These are phyloP conservation scores for Hirsutella rhossiliensis DNA, from an alignment of 2,329 filamentous ascomycete species.

Conservation along the genomic window DNA sequence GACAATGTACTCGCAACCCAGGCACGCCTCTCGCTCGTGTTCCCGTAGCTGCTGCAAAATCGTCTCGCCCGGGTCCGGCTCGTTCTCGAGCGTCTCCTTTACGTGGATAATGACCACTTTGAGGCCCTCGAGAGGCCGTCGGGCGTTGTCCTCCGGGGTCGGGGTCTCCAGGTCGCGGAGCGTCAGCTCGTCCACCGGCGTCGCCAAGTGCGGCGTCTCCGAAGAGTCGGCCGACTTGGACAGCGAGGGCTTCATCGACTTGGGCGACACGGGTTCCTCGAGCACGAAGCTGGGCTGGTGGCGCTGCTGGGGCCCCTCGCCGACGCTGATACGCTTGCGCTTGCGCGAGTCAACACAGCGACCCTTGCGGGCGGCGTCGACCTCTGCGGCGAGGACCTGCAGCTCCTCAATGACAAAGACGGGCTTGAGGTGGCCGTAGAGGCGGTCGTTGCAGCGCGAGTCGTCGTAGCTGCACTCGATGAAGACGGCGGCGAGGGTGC, in stretches of 20 bases:
- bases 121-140: constrained; percentile 53
- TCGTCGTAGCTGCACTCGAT: constrained; percentile 95
- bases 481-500: constrained; percentile 68
- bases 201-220: constrained; percentile 31
- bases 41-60: constrained; percentile 60
- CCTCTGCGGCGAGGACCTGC: constrained; percentile 55
- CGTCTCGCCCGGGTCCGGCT: constrained; percentile 45
- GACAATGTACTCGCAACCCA: constrained; percentile 74
- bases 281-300: constrained; percentile 8
- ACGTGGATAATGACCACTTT: constrained; percentile 85
- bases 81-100: constrained; percentile 75
- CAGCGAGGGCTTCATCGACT: constrained; percentile 23
- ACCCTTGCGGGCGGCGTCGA: constrained; percentile 38
- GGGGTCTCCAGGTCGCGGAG: constrained; percentile 23
- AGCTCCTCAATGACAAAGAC: constrained; percentile 74
- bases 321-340: constrained; percentile 44
- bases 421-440: constrained; percentile 86
- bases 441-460: constrained; percentile 57
- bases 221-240: constrained; percentile 8
- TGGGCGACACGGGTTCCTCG: constrained; percentile 41
- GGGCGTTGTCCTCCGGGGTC: constrained; percentile 10
- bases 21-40: constrained; percentile 48
- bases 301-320: constrained; percentile 10
- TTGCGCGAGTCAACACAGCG: constrained; percentile 38
- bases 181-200: constrained; percentile 34